Evolutionary conservation across 495 filamentous ascomycete species (phyloP), one percentile per base, ranked within the genome.

Genomic region (Sordaria brevicollis): DNA sequence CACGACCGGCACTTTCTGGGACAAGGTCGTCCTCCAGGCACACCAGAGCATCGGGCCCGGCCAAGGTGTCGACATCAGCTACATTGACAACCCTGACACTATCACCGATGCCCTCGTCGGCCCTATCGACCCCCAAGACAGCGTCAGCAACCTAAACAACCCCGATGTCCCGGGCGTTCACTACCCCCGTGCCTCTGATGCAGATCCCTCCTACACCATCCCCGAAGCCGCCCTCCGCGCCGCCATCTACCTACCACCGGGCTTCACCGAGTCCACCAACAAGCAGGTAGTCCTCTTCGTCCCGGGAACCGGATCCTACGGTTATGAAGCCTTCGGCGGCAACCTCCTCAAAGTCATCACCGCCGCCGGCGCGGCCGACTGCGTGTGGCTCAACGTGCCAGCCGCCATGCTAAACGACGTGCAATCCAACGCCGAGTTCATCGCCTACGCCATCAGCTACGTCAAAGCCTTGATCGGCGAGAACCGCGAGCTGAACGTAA

Each of bases 361-460:
- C 13, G 72, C 65, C 7, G 43, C 73, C 8, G 68, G 74, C 15
- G 75, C 76, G 33, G 80, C 76, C 49, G 84, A 85, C 68, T 75
- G 82, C 6, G 81, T 86, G 13, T 85, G 83, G 81, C 73, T 86
- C n/a, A 86, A 86, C 65, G 76, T 86, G 29, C 84, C 85, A 0
- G 69, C 73, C 0, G 73, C 76, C 34, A 75, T 81, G 6, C 71
- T 84, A 5, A 68, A 62, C 66, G 82, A 87, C 69, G 77, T 74
- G 5, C 84, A 85, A 66, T 39, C 72, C 0, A 86, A 83, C 70
- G 74, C 81, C 13, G 79, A 83, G 66, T 82, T 79, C 68, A 76
- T 81, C 17, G 77, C 79, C n/a, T 81, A 83, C 43, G 79, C 79
- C 6, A 76, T 82, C 43, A 76, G 86, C 73, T 86, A 85, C 72